Evolutionary conservation across 441 rosid genomes (phyloP).

Genomic region (Eutrema salsugineum): DNA sequence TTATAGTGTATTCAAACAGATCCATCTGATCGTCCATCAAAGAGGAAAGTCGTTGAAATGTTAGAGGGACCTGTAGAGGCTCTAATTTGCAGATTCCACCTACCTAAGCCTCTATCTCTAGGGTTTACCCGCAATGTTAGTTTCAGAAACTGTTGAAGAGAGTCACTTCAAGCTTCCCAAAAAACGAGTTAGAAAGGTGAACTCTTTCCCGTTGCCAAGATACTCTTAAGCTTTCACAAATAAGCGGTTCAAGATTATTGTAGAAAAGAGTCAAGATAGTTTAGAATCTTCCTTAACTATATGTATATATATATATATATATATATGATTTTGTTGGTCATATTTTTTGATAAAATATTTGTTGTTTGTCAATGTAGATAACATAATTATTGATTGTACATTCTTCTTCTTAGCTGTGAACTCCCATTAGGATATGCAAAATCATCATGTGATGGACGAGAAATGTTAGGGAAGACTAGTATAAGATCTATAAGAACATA

Average conservation of each 20-base stretch:
- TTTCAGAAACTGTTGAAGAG: not conserved
- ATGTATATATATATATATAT: not conserved
- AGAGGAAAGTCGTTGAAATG: not conserved
- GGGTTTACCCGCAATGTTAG: not conserved
- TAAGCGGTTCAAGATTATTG: not conserved
- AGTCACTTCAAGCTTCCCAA: not conserved
- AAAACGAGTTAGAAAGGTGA: not conserved
- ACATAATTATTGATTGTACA: not conserved
- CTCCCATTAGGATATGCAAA: conserved; percentile 4
- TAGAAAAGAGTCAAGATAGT: not conserved
- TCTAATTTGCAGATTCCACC: not conserved
- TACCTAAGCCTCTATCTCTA: not conserved
- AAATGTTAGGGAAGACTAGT: not conserved
- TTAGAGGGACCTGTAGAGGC: not conserved
- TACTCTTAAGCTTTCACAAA: too few relatives aligned
- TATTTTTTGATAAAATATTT: not conserved
- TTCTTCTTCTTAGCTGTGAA: not conserved
- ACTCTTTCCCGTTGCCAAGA: not conserved
- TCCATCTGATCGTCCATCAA: not conserved
- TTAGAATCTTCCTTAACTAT: not conserved
- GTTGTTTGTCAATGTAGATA: not conserved
- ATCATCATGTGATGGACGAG: not conserved
- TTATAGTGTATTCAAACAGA: not conserved
- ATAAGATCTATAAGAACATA: not conserved
- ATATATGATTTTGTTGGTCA: not conserved